phyloP scores from a whole-genome alignment of 1,284 basidiomycete genomes.

The Puccinia hordei region DNA sequence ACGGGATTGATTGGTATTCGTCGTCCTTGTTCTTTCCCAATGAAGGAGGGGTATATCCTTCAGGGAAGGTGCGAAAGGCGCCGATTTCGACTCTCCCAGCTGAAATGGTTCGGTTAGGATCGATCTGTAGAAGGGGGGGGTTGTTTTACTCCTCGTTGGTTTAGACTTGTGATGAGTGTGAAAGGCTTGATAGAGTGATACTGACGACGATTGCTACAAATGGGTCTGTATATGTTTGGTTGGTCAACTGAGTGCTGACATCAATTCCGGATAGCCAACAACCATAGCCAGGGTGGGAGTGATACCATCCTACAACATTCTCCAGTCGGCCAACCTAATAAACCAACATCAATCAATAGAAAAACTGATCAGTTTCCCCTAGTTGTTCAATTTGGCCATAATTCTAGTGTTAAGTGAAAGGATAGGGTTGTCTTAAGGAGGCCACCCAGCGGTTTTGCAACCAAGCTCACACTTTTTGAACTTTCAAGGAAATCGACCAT shows the following conservation, averaged over 20 bases:
- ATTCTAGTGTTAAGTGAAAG: not conserved
- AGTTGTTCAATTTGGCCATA: not conserved
- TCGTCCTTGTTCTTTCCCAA: conserved; percentile 1
- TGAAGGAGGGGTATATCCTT: conserved; percentile 61
- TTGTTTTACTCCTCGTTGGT: conserved; percentile 11
- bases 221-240: conserved; percentile 91
- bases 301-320: conserved; percentile 97
- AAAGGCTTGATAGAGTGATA: conserved; percentile 52
- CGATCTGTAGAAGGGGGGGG: conserved; percentile 68
- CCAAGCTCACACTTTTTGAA: conserved; percentile 68
- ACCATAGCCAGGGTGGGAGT: conserved; percentile 95
- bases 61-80: conserved; percentile 94
- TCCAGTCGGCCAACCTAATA: conserved; percentile 76
- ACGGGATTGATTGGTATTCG: conserved; percentile 52
- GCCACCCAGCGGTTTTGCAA: conserved; percentile 53
- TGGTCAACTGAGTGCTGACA: conserved; percentile 90
- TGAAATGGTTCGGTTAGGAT: conserved; percentile 95
- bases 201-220: conserved; percentile 94
- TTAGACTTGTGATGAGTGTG: not conserved
- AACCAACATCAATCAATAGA: not conserved
- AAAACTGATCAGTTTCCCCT: not conserved
- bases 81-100: conserved; percentile 98
- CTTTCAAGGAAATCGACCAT: conserved; percentile 90
- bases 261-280: conserved; percentile 98
- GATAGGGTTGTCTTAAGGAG: not conserved